A percentile compares a stretch with the other conserved stretches of the same genome.
Evolutionary conservation across 305 asterid genomes (phyloP).

Genomic region (Fraxinus angustifolia): DNA sequence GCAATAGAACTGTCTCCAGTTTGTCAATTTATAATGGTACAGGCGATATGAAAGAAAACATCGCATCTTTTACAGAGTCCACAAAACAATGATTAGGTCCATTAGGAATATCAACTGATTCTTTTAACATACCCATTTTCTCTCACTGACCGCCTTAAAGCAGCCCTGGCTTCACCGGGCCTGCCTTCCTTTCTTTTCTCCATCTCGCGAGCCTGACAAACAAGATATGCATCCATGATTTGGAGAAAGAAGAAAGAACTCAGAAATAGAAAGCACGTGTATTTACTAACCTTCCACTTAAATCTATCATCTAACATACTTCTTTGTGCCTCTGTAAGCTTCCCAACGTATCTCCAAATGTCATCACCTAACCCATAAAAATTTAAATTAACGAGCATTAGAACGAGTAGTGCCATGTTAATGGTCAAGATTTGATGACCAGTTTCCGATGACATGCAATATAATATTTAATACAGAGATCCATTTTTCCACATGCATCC

Average conservation of each 20-base stretch:
- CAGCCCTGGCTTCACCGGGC: conserved; percentile 97
- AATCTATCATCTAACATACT: conserved; percentile 97
- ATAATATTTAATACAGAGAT: neutral
- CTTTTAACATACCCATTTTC: conserved; percentile 72
- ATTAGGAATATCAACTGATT: neutral
- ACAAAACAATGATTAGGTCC: neutral
- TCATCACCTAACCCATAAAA: conserved; percentile 66
- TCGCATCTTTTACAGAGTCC: neutral
- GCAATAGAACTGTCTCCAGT: neutral
- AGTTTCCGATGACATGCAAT: neutral
- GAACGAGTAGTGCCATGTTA: neutral
- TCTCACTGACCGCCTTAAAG: conserved; percentile 91
- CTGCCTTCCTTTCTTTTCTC: conserved; percentile 93
- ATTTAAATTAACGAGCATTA: neutral
- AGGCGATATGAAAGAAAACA: neutral
- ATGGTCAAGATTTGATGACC: neutral
- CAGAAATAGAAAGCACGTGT: conserved; percentile 10
- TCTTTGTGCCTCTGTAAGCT: conserved; percentile 91
- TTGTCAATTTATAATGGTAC: neutral
- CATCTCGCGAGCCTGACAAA: conserved; percentile 94
- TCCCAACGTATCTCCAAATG: conserved; percentile 94
- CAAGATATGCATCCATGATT: neutral
- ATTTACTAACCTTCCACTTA: conserved; percentile 79
- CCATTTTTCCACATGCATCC: neutral
- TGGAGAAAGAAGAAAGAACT: neutral